Conservation (phyloP, 1,139 yeast genomes). For the Yamadazyma trypodendri region DNA sequence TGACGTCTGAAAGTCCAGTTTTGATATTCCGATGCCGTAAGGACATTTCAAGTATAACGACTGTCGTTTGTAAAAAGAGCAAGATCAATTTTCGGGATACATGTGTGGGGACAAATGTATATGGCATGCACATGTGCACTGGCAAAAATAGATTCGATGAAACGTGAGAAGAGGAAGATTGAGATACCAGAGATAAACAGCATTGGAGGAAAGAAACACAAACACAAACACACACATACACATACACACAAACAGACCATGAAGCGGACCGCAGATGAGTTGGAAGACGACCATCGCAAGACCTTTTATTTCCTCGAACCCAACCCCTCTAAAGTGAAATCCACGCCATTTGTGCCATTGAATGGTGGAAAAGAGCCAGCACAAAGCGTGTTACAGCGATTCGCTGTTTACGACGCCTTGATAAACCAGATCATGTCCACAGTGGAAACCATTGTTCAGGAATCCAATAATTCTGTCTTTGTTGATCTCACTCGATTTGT, state of each 20-base stretch:
- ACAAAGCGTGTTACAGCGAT: background rate
- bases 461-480: conserved; percentile 32
- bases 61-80: background rate
- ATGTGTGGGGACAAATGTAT: conserved; percentile 3
- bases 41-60: too few relatives aligned
- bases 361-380: conserved; percentile 1
- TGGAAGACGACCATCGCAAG: conserved; percentile 11
- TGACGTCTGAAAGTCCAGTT: conserved; percentile 1
- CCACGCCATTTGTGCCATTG: conserved; percentile 17
- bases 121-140: background rate
- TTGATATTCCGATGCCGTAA: conserved; percentile 6
- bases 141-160: background rate
- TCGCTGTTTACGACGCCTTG: background rate
- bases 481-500: conserved; percentile 6
- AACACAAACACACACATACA: background rate
- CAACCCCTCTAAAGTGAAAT: conserved; percentile 13
- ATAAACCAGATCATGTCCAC: background rate
- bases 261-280: conserved; percentile 10
- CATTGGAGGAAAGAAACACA: too few relatives aligned
- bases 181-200: background rate
- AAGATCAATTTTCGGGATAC: conserved; percentile 4
- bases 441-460: conserved; percentile 26
- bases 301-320: conserved; percentile 10
- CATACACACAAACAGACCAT: conserved; percentile 1
- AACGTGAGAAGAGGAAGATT: background rate